Evolutionary conservation across 2,329 filamentous ascomycete genomes (phyloP), one percentile per base, ranked within the genome.

Genomic region (Colletotrichum cuscutae): DNA sequence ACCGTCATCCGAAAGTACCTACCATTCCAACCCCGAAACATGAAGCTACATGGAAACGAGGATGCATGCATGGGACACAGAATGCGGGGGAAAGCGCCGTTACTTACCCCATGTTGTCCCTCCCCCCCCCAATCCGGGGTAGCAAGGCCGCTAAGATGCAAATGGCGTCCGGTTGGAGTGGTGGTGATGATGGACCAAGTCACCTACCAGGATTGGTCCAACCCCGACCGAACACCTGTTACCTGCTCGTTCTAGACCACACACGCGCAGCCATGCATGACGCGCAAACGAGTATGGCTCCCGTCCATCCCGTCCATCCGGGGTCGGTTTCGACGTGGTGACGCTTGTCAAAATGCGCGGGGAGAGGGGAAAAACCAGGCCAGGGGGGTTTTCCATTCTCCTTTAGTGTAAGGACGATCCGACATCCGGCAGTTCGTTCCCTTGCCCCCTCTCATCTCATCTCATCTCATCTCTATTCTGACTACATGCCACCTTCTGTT

Each of bases 291-390:
- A 22, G 42, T 8, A 49, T 22, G 42, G 42, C 42, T 49, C 42
- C 42, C 42, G 42, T 49, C 42, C 8, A 22, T 49, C 42, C 19
- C 42, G 42, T 49, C 42, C 42, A 49, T 22, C 42, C 42, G 42
- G 42, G 42, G 42, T 9, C 19, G 15, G 42, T 49, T n/a, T 19
- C 15, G 42, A 35, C 19, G 28, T 24, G 11, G 66, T 67, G 68
- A 62, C 53, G 68, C 65, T 56, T 65, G 69, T 58, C 71, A 71
- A 68, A 68, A 72, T 60, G 54, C n/a, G 22, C 26, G n/a, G 64
- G 59, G 63, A 67, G 63, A 69, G 42, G 73, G 73, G 69, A 32
- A 30, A 4, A 4, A 56, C 26, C n/a, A 24, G 24, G 35, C 35
- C 30, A 30, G 26, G 22, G 56, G 26, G 37, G 42, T 28, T 13